Percentiles rank a stretch among this genome's conserved stretches.
Evolutionary conservation across 73 alveolate genomes (phyloP).

Genomic region (Paramecium pentaurelia): DNA sequence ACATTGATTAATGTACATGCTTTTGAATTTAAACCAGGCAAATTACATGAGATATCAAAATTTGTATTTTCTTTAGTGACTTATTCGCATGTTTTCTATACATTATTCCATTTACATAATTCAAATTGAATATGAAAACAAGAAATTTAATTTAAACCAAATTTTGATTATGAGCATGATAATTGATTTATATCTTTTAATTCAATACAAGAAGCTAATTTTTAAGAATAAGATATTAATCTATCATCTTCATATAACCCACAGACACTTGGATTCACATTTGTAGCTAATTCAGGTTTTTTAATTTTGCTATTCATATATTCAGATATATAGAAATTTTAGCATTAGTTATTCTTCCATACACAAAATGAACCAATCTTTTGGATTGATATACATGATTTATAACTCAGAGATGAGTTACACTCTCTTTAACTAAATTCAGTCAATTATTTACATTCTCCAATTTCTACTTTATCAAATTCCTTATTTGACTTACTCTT

Average conservation of each 20-base stretch:
- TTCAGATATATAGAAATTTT: too few relatives aligned
- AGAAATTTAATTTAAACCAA: neutral
- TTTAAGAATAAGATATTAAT: neutral
- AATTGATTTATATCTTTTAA: neutral
- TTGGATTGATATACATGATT: neutral
- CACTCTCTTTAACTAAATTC: neutral
- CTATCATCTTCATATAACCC: neutral
- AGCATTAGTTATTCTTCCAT: neutral
- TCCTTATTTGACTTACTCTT: too few relatives aligned
- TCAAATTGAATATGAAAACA: neutral
- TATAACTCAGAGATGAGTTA: neutral
- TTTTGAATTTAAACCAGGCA: neutral
- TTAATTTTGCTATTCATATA: neutral
- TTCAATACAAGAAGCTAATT: neutral
- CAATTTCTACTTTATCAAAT: neutral
- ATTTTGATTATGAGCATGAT: neutral
- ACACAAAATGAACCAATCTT: neutral
- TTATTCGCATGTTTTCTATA: neutral
- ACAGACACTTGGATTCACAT: neutral
- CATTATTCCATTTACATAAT: neutral
- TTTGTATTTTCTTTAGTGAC: neutral
- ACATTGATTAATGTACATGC: neutral
- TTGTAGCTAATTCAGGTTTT: neutral
- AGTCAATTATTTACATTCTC: neutral
- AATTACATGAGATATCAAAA: neutral